Evolutionary conservation across 108 stramenopile genomes (phyloP).

Genomic region (Pinguiococcus pyrenoidosus): DNA sequence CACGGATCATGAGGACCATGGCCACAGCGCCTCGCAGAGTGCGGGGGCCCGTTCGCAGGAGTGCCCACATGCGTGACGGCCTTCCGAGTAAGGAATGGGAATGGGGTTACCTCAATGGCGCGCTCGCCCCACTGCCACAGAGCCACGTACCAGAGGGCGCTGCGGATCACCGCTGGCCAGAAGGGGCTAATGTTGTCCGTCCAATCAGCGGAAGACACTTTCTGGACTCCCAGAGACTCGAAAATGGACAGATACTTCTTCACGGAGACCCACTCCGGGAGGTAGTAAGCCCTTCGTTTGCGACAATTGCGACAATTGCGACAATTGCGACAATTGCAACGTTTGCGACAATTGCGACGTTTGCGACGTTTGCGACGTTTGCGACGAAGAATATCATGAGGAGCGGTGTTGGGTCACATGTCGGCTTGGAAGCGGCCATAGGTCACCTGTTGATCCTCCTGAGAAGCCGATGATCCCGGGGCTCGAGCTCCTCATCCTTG

Average conservation of each 20-base stretch:
- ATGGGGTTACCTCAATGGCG: too few species aligned
- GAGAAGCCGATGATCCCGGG: conserved; percentile 50
- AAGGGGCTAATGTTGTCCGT: conserved; percentile 76
- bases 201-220: conserved; percentile 68
- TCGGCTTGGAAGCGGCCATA: not conserved
- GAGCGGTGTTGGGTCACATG: too few species aligned
- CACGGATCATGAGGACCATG: not conserved
- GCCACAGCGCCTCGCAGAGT: not conserved
- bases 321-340: not conserved
- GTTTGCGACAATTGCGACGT: too few species aligned
- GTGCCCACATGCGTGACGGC: too few species aligned
- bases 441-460: conserved; percentile 58
- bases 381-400: too few species aligned
- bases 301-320: too few species aligned
- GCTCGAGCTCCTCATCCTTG: conserved; percentile 65
- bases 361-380: not conserved
- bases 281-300: conserved; percentile 79
- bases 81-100: too few species aligned
- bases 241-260: conserved; percentile 58
- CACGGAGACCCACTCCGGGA: conserved; percentile 72
- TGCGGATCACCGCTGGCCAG: conserved; percentile 79
- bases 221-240: conserved; percentile 36
- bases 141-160: not conserved
- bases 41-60: not conserved
- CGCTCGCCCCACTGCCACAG: too few species aligned